Evolutionary conservation across 345 rosid species (phyloP).

Genomic region (Hibiscus tridactylites): DNA sequence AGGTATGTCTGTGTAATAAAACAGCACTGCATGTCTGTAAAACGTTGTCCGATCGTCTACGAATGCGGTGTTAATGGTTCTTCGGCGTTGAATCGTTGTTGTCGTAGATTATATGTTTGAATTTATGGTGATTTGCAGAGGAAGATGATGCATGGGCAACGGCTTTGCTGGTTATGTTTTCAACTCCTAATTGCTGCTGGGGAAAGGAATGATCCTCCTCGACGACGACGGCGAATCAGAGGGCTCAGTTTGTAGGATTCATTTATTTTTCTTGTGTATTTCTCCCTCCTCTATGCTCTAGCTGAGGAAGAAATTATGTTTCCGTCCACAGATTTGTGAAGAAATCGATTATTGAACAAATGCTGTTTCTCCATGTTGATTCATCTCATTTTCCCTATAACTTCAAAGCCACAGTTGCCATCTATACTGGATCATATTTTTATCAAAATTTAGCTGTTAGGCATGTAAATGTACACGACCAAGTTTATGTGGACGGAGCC

Average conservation of each 20-base stretch:
- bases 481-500: too few relatives aligned
- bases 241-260: conserved; percentile 15
- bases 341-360: conserved; percentile 4
- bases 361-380: background rate
- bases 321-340: conserved; percentile 10
- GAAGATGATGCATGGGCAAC: background rate
- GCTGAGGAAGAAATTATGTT: background rate
- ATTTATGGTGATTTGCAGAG: background rate
- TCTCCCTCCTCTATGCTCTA: background rate
- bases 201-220: background rate
- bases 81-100: too few relatives aligned
- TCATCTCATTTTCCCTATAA: too few relatives aligned
- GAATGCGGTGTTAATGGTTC: too few relatives aligned
- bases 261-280: background rate
- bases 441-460: too few relatives aligned
- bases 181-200: background rate
- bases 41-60: background rate
- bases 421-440: too few relatives aligned
- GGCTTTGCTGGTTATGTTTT: too few relatives aligned
- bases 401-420: too few relatives aligned
- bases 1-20: background rate
- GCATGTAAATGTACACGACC: too few relatives aligned
- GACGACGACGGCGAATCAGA: background rate
- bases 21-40: too few relatives aligned
- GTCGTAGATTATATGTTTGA: too few relatives aligned